Conservation (phyloP, 2,329 filamentous ascomycete genomes). For the Tetracladium maxilliforme region DNA sequence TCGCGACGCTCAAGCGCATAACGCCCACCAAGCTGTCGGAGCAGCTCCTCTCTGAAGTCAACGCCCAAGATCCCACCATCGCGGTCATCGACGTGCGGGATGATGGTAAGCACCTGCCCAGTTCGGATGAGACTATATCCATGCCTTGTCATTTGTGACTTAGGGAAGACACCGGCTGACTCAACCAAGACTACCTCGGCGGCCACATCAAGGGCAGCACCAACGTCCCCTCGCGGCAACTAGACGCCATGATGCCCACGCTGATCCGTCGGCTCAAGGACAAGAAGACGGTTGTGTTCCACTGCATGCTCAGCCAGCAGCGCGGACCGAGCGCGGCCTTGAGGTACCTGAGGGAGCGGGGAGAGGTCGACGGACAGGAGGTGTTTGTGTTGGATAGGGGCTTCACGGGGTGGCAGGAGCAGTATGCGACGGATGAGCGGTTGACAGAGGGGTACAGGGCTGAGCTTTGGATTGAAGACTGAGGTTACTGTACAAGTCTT, state of each 20-base stretch:
- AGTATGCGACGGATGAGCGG: slow-evolving; percentile 60
- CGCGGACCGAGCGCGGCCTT: slow-evolving; percentile 75
- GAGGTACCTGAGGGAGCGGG: slow-evolving; percentile 59
- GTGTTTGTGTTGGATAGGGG: slow-evolving; percentile 73
- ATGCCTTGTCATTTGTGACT: slow-evolving; percentile 1
- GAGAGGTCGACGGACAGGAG: slow-evolving; percentile 40
- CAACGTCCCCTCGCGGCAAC: slow-evolving; percentile 58
- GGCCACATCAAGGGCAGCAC: slow-evolving; percentile 71
- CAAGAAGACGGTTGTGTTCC: slow-evolving; percentile 80
- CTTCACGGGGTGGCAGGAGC: slow-evolving; percentile 81
- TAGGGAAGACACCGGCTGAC: not conserved
- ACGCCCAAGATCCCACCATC: slow-evolving; percentile 25
- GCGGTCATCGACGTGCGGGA: slow-evolving; percentile 86
- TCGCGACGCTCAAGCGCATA: no score
- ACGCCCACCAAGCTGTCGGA: no score
- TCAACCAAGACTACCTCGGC: slow-evolving; percentile 33
- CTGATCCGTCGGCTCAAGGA: slow-evolving; percentile 64
- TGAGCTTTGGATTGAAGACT: slow-evolving; percentile 56
- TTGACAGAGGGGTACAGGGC: slow-evolving; percentile 75
- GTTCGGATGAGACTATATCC: slow-evolving; percentile 1
- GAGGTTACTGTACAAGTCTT: no score
- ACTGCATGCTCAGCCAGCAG: slow-evolving; percentile 86
- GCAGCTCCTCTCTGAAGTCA: no score
- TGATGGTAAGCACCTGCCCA: slow-evolving; percentile 35
- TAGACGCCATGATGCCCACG: slow-evolving; percentile 68